Conservation (phyloP, 225 moss, liverwort and hornwort genomes). For the Neckera pumila region DNA sequence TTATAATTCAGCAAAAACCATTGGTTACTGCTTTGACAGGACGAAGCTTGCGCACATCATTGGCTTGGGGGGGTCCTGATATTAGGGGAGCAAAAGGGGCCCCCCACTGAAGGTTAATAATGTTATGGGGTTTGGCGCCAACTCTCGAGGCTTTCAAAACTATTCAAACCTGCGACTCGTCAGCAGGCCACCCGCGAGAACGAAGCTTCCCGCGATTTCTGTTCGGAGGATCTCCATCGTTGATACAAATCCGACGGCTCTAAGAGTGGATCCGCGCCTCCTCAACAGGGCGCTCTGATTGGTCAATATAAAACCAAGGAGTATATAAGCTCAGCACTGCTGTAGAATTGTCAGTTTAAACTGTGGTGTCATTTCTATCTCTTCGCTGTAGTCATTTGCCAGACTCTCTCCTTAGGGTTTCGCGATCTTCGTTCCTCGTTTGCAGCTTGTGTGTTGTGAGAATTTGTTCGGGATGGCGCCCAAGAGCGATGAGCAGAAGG, state of each 20-base stretch:
- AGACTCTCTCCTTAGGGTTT: neutral
- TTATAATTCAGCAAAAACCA: too few species aligned
- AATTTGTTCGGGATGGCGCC: neutral
- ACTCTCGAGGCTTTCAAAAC: neutral
- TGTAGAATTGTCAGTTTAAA: fast-evolving
- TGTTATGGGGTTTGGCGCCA: neutral
- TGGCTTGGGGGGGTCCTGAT: too few species aligned
- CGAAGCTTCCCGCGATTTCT: neutral
- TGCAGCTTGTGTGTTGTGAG: too few species aligned
- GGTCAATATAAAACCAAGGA: neutral
- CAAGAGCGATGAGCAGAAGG: slow-evolving; percentile 11
- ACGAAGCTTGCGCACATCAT: too few species aligned
- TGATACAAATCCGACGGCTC: neutral
- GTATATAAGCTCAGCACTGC: neutral
- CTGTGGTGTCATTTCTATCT: fast-evolving
- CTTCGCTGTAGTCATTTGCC: fast-evolving
- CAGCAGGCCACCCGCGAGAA: neutral
- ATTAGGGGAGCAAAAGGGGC: too few species aligned
- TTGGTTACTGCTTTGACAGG: too few species aligned
- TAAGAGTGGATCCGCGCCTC: neutral
- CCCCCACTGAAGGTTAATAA: too few species aligned
- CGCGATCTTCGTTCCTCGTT: too few species aligned
- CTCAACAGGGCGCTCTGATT: neutral
- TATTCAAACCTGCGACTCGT: neutral
- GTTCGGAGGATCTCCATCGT: neutral